Evolutionary conservation across 495 filamentous ascomycete genomes (phyloP).

Genomic region (Lepraria neglecta): DNA sequence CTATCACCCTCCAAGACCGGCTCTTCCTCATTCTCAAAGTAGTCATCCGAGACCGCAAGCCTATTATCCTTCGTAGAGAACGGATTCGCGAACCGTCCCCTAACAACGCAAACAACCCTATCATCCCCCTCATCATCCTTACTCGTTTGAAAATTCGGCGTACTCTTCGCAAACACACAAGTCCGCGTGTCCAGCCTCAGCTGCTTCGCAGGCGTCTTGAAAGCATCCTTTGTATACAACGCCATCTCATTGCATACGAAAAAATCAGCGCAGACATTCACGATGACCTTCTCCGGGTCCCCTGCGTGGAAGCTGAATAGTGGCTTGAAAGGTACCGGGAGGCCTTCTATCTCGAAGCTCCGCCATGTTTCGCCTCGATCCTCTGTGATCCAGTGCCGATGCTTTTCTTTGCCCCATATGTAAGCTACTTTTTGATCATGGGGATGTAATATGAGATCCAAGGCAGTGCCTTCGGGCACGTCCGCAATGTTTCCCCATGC

Average conservation of each 20-base stretch:
- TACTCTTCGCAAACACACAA: conserved; percentile 78
- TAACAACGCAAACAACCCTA: conserved; percentile 72
- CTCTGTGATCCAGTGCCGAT: conserved; percentile 68
- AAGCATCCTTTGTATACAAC: conserved; percentile 80
- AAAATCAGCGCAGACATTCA: conserved; percentile 56
- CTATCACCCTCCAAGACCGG: conserved; percentile 66
- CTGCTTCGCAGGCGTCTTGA: conserved; percentile 51
- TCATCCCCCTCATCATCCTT: conserved; percentile 51
- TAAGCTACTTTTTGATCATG: conserved; percentile 74
- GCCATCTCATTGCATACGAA: conserved; percentile 42
- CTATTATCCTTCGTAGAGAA: conserved; percentile 60
- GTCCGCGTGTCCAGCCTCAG: conserved; percentile 59
- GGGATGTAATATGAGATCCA: conserved; percentile 62
- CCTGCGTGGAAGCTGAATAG: conserved; percentile 69
- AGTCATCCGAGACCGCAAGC: conserved; percentile 72
- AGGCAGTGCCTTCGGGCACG: conserved; percentile 54
- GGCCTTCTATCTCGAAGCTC: conserved; percentile 54
- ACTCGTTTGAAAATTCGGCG: conserved; percentile 63
- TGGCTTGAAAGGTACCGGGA: conserved; percentile 38
- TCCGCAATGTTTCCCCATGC: conserved; percentile 61
- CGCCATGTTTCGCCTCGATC: conserved; percentile 77
- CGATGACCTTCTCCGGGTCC: conserved; percentile 76
- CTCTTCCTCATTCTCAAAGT: conserved; percentile 59
- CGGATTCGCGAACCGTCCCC: conserved; percentile 50
- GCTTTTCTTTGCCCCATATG: conserved; percentile 53